Evolutionary conservation across 1,284 basidiomycete genomes (phyloP), one percentile per base, ranked within the genome.

Genomic region (Termitomyces sp.): DNA sequence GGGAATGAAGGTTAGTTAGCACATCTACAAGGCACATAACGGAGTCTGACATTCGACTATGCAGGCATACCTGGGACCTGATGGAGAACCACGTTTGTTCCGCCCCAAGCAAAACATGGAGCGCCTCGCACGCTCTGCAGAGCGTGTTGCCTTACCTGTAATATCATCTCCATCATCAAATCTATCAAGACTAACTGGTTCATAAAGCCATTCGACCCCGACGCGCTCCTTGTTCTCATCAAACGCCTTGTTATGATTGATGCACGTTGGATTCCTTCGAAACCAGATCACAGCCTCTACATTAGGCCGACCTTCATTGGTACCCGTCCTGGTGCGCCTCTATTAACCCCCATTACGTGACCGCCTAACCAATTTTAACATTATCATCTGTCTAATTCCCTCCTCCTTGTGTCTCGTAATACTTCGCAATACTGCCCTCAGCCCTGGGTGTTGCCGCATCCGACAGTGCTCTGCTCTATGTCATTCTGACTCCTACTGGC

Each of bases 301-400:
- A 77, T 93, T 57, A 81, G 88, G 13, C 92, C 91, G 1, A 90
- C 88, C 2, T 74, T 94, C 62, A 93, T 94, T 64, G 92, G 91
- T 15, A 94, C 93, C 0, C 83, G 88, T 21, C 68, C 83, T 8
- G 70, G 83, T 81, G 58, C 41, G 75, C 65, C 5, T 31, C 5
- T 30, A 45, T 40, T 17, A 12, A 12, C 8, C 43, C 15, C 8
- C 48, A 13, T 52, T 15, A 21, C 17, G 3, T 9, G 17, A 33
- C 21, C n/a, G 28, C 9, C 40, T 47, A 5, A 33, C 38, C 42
- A 15, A 47, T 30, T 33, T 7, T 34, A 19, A 5, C 3, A 28
- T 9, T 3, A 43, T 43, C n/a, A 31, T 43, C 24, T 50, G 12
- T 30, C 24, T 38, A n/a, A 21, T 38, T 12, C 1, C 48, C 30